Percentiles rank a stretch among this genome's conserved stretches.
phyloP scores from a whole-genome alignment of 1,284 basidiomycete genomes.

The Xanthoconium separans region DNA sequence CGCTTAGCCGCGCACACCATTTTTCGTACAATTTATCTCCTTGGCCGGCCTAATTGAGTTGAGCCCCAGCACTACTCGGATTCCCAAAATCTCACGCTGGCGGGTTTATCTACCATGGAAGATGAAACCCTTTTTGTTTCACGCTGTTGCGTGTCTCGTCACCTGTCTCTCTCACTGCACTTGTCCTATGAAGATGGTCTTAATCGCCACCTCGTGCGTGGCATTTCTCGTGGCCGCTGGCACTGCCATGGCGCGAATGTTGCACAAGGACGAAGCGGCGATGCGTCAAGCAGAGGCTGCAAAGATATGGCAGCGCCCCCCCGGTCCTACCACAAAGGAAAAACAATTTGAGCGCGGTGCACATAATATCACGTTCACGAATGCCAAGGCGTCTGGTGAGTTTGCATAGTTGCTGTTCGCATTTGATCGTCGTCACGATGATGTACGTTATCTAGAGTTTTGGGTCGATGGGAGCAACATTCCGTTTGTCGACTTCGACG shows the following conservation, averaged over 20 bases:
- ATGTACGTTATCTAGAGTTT: slow-evolving; percentile 43
- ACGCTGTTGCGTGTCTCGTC: background rate
- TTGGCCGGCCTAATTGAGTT: no score
- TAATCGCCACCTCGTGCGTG: slow-evolving; percentile 2
- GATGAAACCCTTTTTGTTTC: background rate
- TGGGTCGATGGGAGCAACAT: slow-evolving; percentile 67
- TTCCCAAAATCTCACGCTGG: no score
- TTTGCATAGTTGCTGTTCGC: background rate
- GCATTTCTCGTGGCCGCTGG: slow-evolving; percentile 7
- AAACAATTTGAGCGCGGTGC: slow-evolving; percentile 20
- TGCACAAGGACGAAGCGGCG: slow-evolving; percentile 17
- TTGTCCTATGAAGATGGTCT: slow-evolving; percentile 10
- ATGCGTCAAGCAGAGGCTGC: slow-evolving; percentile 34
- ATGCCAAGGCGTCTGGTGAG: slow-evolving; percentile 63
- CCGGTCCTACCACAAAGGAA: no score
- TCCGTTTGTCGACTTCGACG: slow-evolving; percentile 69
- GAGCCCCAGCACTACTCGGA: no score
- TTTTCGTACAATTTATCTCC: no score
- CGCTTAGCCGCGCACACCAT: no score
- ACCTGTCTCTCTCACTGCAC: background rate
- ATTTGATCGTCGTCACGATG: background rate
- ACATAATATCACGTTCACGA: slow-evolving; percentile 71
- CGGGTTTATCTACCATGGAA: background rate
- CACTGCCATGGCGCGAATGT: slow-evolving; percentile 16
- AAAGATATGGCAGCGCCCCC: slow-evolving; percentile 37